phyloP scores from a whole-genome alignment of 495 filamentous ascomycete genomes.

The Trichoderma asperelloides region DNA sequence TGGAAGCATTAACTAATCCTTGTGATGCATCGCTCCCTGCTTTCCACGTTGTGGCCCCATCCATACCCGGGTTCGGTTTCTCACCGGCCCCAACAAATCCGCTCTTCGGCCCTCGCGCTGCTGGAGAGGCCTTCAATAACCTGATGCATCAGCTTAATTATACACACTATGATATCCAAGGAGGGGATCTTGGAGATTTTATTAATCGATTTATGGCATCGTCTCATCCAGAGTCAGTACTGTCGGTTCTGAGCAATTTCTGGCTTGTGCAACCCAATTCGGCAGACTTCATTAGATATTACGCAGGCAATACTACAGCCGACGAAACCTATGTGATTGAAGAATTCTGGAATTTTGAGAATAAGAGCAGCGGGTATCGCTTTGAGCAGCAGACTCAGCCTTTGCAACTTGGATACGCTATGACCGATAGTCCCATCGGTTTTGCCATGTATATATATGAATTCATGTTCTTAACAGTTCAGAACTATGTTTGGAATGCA shows the following conservation, averaged over 20 bases:
- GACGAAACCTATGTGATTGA: not conserved
- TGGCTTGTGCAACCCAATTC: not conserved
- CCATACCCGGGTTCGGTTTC: conserved; percentile 62
- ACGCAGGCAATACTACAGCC: not conserved
- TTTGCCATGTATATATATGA: not conserved
- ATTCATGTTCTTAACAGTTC: not conserved
- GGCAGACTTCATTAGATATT: not conserved
- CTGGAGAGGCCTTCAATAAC: conserved; percentile 51
- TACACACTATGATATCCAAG: not conserved
- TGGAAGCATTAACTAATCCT: not conserved
- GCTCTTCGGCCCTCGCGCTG: conserved; percentile 51
- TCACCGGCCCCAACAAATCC: conserved; percentile 38
- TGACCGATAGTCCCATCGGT: not conserved
- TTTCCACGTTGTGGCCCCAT: conserved; percentile 57
- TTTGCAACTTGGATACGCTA: not conserved
- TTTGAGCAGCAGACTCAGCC: not conserved
- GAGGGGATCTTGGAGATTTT: not conserved
- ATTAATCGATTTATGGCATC: not conserved
- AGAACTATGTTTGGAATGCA: not conserved
- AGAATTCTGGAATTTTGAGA: not conserved
- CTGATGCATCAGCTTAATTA: conserved; percentile 42
- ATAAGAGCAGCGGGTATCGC: not conserved
- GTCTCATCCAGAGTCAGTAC: not conserved
- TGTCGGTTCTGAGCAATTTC: not conserved
- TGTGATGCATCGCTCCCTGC: conserved; percentile 34